These are phyloP conservation scores for Amphicarpaea edgeworthii DNA, from an alignment of 306 rosid species.

Conservation along the genomic window DNA sequence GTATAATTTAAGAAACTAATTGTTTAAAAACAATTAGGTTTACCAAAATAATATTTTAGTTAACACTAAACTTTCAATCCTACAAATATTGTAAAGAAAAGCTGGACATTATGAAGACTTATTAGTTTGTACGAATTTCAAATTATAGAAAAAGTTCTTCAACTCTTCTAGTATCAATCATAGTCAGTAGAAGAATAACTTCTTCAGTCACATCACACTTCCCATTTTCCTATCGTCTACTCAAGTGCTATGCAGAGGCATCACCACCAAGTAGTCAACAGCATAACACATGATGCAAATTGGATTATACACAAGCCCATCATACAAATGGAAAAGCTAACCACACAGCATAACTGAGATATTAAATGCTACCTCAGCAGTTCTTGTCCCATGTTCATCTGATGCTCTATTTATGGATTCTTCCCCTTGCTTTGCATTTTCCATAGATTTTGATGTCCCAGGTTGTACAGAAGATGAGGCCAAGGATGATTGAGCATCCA, in stretches of 20 bases:
- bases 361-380: conserved; percentile 68
- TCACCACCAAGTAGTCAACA: no score
- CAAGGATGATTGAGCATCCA: conserved; percentile 72
- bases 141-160: no score
- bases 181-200: no score
- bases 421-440: conserved; percentile 73
- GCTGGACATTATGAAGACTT: no score
- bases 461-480: conserved; percentile 58
- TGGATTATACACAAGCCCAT: no score
- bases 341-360: not conserved
- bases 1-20: not conserved
- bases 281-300: no score
- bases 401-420: conserved; percentile 63
- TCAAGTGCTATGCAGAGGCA: no score
- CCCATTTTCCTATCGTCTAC: no score
- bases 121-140: no score
- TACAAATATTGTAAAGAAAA: not conserved
- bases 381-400: conserved; percentile 72
- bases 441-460: conserved; percentile 71
- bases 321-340: no score
- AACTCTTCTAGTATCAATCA: no score
- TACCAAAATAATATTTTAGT: conserved; percentile 7
- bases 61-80: not conserved
- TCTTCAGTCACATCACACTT: no score
- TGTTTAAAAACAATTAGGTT: conserved; percentile 5